Evolutionary conservation across 345 rosid species (phyloP), one percentile per base, ranked within the genome.

Genomic region (Erodium maritimum): DNA sequence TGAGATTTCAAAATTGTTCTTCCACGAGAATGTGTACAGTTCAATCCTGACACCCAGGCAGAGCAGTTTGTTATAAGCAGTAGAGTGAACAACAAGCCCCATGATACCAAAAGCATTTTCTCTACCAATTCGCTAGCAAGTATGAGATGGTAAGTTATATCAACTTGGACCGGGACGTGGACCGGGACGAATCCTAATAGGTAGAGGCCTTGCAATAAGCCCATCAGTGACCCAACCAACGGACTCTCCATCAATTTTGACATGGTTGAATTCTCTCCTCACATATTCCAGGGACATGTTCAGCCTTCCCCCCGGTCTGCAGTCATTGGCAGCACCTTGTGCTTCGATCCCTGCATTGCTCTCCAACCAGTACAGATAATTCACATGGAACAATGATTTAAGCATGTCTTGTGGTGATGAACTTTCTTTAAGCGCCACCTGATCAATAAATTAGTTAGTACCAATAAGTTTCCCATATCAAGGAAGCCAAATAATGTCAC

Each of bases 311-410:
- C 95, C 89, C 0, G 59, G 72, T 70, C 72, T 65, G 74, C 95
- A 89, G 74, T 93, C 99, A 58, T 61, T 59, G 65, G 72, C 73
- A 23, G 77, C 73, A 62, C 73, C 75, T 56, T 72, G 70, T 60
- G 90, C 75, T 72, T 72, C 70, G 20, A 93, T 79, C 62, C 99
- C 99, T 2, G 99, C 96, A 63, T 89, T 87, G 67, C 75, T 83
- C 77, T 89, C 99, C 69, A 93, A 67, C 99, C 99, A 93, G 74
- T 83, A 93, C 64, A 93, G 82, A 52, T 88, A 93, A 64, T 77
- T 88, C 45, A 83, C 99, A 67, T 93, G 96, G 78, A 93, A 89
- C 69, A 87, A 53, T 22, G 96, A 87, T 81, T 86, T 89, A 37
- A 93, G 94, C 99, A 89, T 85, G 80, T 85, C 96, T 75, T 83